Conservation (phyloP, 257 asterid genomes). For the Solanum commersonii region DNA sequence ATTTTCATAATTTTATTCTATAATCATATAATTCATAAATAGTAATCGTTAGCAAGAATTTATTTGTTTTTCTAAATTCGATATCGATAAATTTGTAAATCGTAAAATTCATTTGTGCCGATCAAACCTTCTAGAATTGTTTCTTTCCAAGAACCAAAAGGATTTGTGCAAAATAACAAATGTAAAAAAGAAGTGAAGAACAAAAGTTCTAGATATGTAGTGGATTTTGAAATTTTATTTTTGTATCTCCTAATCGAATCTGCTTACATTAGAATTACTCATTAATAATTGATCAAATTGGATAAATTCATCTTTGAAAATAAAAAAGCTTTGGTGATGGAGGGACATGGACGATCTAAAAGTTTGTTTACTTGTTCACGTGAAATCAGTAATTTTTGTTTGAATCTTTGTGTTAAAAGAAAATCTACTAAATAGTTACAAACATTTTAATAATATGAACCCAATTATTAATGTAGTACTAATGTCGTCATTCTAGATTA, state of each 20-base stretch:
- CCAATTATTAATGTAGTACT: not conserved
- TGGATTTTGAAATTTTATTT: too few species aligned
- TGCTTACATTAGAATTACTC: not conserved
- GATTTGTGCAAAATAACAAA: not conserved
- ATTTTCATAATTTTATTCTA: too few species aligned
- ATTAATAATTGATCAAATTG: not conserved
- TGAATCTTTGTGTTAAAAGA: not conserved
- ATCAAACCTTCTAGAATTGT: too few species aligned
- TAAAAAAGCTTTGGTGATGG: not conserved
- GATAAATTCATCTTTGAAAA: not conserved
- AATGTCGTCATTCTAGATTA: not conserved
- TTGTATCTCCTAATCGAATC: too few species aligned
- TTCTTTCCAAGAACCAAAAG: not conserved
- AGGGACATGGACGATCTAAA: not conserved
- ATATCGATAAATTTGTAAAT: not conserved
- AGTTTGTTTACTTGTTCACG: not conserved
- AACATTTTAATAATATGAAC: not conserved
- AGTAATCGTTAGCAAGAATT: not conserved
- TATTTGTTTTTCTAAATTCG: too few species aligned
- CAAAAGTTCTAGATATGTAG: not conserved
- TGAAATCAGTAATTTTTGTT: not conserved
- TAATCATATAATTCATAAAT: too few species aligned
- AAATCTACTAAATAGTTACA: not conserved
- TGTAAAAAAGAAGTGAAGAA: not conserved
- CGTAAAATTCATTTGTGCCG: too few species aligned